These are phyloP conservation scores for Macroventuria anomochaeta DNA, from an alignment of 2,329 filamentous ascomycete species.

Conservation along the genomic window DNA sequence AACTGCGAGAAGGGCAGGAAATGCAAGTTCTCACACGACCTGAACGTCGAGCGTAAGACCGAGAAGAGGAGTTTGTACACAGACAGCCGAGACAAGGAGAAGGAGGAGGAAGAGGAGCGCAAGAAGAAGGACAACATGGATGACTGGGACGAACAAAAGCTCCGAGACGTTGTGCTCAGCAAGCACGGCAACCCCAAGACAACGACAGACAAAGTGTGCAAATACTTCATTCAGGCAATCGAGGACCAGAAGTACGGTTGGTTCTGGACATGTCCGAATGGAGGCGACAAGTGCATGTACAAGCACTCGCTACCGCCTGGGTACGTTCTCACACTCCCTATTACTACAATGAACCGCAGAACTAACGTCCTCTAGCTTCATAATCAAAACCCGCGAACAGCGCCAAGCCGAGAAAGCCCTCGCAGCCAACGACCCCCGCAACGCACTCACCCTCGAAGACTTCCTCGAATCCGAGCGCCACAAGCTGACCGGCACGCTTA, in stretches of 20 bases:
- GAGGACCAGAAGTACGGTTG: constrained; percentile 99
- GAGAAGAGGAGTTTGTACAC: constrained; percentile 92
- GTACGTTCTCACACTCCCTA: constrained; percentile 61
- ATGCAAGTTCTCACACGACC: constrained; percentile 97
- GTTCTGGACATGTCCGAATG: constrained; percentile 99
- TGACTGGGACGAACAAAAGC: constrained; percentile 97
- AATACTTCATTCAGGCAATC: constrained; percentile 95
- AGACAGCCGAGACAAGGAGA: constrained; percentile 76
- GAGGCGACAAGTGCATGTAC: constrained; percentile 98
- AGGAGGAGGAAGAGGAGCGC: constrained; percentile 71
- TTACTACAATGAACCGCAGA: not conserved
- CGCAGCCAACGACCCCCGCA: constrained; percentile 92
- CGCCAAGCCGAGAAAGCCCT: constrained; percentile 93
- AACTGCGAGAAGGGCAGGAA: constrained; percentile 92
- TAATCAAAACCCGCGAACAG: constrained; percentile 98
- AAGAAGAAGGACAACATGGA: constrained; percentile 94
- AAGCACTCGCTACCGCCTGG: constrained; percentile 93
- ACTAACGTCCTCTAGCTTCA: constrained; percentile 67
- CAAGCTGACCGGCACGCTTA: constrained; percentile 89
- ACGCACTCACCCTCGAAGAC: constrained; percentile 94
- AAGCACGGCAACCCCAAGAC: constrained; percentile 98
- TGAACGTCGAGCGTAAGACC: constrained; percentile 85
- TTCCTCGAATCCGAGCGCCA: constrained; percentile 96
- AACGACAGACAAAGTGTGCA: constrained; percentile 98
- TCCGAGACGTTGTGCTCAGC: constrained; percentile 86